Evolutionary conservation across 768 basidiomycete species (phyloP).

Genomic region (Auriscalpium microsporum): DNA sequence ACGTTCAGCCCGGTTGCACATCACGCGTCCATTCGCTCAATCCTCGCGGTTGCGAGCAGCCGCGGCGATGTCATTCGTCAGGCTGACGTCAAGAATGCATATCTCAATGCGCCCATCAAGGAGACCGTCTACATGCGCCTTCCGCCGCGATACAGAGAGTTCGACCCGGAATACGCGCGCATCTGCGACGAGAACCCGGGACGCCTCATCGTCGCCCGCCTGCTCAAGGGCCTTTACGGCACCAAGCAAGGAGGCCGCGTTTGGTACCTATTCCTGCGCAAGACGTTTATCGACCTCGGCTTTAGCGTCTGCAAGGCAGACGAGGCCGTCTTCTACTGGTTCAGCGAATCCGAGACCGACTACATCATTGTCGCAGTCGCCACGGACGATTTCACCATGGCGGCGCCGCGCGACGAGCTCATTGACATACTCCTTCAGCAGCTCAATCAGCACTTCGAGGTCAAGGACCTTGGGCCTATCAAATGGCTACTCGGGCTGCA

Average conservation of each 20-base stretch:
- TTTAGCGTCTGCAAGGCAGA: background rate
- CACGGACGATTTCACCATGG: background rate
- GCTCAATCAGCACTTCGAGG: background rate
- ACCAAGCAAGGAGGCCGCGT: constrained; percentile 26
- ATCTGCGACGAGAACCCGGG: no score
- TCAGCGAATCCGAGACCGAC: background rate
- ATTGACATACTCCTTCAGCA: background rate
- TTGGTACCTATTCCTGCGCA: constrained; percentile 22
- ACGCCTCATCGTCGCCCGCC: constrained; percentile 11
- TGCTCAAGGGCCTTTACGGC: constrained; percentile 28
- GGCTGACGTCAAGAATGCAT: constrained; percentile 35
- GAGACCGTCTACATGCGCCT: constrained; percentile 36
- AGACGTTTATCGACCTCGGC: background rate
- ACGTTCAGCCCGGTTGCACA: no score
- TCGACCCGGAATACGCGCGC: background rate
- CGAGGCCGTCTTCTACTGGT: constrained; percentile 5
- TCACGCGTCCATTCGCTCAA: background rate
- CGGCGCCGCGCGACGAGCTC: no score
- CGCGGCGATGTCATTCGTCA: constrained; percentile 28
- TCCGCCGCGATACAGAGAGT: constrained; percentile 21
- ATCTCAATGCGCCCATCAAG: constrained; percentile 29
- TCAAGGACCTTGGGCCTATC: background rate
- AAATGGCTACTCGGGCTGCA: constrained; percentile 12
- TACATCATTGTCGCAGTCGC: background rate
- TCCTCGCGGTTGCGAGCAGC: constrained; percentile 30